Base-by-base conservation (phyloP, 768 basidiomycete species). In the Mycena haematopus region DNA sequence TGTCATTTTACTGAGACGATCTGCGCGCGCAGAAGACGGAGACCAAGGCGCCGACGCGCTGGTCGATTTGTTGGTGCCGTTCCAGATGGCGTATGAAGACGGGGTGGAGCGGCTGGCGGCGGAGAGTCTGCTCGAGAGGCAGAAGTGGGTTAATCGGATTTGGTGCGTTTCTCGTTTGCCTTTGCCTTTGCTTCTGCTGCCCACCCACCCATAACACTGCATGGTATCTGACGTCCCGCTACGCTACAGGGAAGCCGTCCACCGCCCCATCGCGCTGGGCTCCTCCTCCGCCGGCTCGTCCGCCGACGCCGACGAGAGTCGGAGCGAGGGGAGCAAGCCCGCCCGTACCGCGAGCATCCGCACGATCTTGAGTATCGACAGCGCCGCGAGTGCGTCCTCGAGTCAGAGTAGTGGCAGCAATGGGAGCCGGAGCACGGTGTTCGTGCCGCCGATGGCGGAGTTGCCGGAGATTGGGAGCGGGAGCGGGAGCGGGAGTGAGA, bases 71-170 rank as follows among this genome's bases (percentile, higher is more conserved):
- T 72, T 96, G 5, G 93, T 93, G 59, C 95, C 95, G 0, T 96
- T 97, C 76, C 94, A 96, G 72, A 84, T 97, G 79, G 71, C 95
- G 36, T 97, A 97, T 72, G 83, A 84, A 13, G 95, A 97, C 72
- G 95, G 95, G 1, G 87, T 95, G 1, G 95, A 97, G 72, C 77
- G 95, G 9, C 73, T 97, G 25, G 95, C 89, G 6, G 89, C 92
- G n/a, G 95, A 96, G 71, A 95, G 92, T 66, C 83, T 94, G 8
- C 74, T 91, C 60, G 92, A 95, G 73, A 81, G 95, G 67, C 89
- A 93, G 54, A 86, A 90, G 74, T 97, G 95, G 95, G 93, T 96
- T 14, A 92, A 91, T 69, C 85, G 93, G 6, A 84, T 97, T 57
- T 95, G 92, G 95, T 94, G 70, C 51, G 86, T 78, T 1, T 59